Conservation (phyloP, 768 basidiomycete genomes). For the Mycena vulgaris region DNA sequence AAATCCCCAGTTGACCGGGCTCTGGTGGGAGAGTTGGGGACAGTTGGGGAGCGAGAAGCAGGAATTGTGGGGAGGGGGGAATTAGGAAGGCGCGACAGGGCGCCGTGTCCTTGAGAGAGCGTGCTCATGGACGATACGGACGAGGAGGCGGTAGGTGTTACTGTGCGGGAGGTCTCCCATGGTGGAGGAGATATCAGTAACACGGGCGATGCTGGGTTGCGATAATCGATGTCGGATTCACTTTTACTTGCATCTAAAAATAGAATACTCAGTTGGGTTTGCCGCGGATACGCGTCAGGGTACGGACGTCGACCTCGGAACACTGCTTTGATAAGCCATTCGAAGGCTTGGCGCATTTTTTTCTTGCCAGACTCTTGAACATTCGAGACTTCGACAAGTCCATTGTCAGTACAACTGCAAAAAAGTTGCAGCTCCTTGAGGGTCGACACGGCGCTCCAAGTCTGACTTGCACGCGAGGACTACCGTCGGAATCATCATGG, state of each 20-base stretch:
- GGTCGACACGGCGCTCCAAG: slow-evolving; percentile 70
- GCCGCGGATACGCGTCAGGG: slow-evolving; percentile 14
- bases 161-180: slow-evolving; percentile 70
- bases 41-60: slow-evolving; percentile 52
- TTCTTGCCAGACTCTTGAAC: slow-evolving; percentile 70
- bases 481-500: slow-evolving; percentile 73
- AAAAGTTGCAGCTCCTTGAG: slow-evolving; percentile 62
- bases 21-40: slow-evolving; percentile 65
- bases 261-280: slow-evolving; percentile 9
- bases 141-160: slow-evolving; percentile 67
- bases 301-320: slow-evolving; percentile 64
- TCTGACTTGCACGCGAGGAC: slow-evolving; percentile 94
- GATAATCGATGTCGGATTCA: slow-evolving; percentile 59
- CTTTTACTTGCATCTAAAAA: slow-evolving; percentile 47
- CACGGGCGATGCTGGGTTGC: slow-evolving; percentile 84
- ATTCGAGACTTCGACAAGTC: slow-evolving; percentile 82
- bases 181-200: slow-evolving; percentile 64
- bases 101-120: slow-evolving; percentile 44
- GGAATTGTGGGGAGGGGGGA: slow-evolving; percentile 52
- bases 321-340: slow-evolving; percentile 80
- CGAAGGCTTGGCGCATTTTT: slow-evolving; percentile 83
- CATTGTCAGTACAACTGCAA: slow-evolving; percentile 78
- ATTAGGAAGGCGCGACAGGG: slow-evolving; percentile 45
- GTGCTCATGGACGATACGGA: slow-evolving; percentile 52
- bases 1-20: slow-evolving; percentile 71